phyloP scores from a whole-genome alignment of 2,329 filamentous ascomycete genomes.

The Dothideomycetes sp. region DNA sequence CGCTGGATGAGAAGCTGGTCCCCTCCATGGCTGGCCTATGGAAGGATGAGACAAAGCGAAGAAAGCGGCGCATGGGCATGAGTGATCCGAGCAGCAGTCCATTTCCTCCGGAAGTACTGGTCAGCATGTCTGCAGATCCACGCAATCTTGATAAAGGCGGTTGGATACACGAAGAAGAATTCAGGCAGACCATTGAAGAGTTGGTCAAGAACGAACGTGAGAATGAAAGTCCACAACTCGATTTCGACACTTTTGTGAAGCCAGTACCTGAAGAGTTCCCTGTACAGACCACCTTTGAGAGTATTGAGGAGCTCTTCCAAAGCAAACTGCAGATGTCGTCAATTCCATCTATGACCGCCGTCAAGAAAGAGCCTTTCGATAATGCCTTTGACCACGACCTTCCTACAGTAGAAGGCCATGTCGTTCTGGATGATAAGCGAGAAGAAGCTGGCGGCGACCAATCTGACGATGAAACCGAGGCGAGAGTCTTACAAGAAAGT shows the following conservation, averaged over 20 bases:
- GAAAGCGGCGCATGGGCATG: slow-evolving; percentile 60
- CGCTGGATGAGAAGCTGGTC: slow-evolving; percentile 67
- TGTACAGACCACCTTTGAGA: slow-evolving; percentile 69
- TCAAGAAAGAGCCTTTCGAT: background rate
- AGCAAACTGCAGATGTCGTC: slow-evolving; percentile 38
- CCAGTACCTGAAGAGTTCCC: slow-evolving; percentile 31
- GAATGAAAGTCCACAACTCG: slow-evolving; percentile 33
- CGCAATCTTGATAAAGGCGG: slow-evolving; percentile 61
- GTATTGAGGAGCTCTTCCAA: slow-evolving; percentile 78
- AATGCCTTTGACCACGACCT: slow-evolving; percentile 11
- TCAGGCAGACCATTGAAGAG: slow-evolving; percentile 50
- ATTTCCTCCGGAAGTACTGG: slow-evolving; percentile 68
- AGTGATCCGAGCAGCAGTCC: slow-evolving; percentile 57
- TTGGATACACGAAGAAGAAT: slow-evolving; percentile 91
- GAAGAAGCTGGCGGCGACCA: slow-evolving; percentile 26
- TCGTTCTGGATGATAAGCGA: slow-evolving; percentile 38
- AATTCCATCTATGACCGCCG: background rate
- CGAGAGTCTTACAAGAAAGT: slow-evolving; percentile 14
- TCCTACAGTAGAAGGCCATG: slow-evolving; percentile 52
- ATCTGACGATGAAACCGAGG: slow-evolving; percentile 31
- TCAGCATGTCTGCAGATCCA: slow-evolving; percentile 80
- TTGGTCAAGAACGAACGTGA: slow-evolving; percentile 55
- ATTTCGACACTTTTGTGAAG: slow-evolving; percentile 55
- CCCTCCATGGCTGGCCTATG: slow-evolving; percentile 90
- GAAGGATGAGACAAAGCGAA: slow-evolving; percentile 75